Evolutionary conservation across 2,329 filamentous ascomycete genomes (phyloP).

Genomic region (Chaetothyriales sp.): DNA sequence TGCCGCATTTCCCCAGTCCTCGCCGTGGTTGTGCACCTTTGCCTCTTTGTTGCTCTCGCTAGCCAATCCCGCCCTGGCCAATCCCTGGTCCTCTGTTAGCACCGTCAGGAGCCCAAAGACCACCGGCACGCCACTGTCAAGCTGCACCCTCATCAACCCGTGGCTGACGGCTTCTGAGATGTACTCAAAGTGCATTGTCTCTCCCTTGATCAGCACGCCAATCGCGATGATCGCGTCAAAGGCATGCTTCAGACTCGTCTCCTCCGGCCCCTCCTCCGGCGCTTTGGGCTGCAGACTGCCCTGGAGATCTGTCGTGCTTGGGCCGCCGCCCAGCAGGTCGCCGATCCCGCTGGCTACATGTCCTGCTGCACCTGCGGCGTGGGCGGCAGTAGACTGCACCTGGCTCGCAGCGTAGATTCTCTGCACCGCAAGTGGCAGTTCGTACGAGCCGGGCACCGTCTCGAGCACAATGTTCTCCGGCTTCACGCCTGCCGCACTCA

Average conservation of each 20-base stretch:
- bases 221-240: conserved; percentile 95
- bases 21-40: conserved; percentile 75
- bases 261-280: conserved; percentile 26
- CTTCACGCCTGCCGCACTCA: conserved; percentile 66
- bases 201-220: conserved; percentile 93
- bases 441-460: conserved; percentile 86
- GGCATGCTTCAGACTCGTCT: conserved; percentile 18
- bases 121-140: conserved; percentile 78
- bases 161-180: conserved; percentile 84
- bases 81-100: conserved; percentile 73
- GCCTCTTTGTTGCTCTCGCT: conserved; percentile 28
- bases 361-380: conserved; percentile 15
- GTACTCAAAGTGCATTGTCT: conserved; percentile 99
- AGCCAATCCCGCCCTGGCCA: conserved; percentile 66
- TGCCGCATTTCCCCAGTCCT: conserved; percentile 89
- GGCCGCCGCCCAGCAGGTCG: conserved; percentile 58
- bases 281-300: conserved; percentile 19
- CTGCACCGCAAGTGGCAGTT: conserved; percentile 82
- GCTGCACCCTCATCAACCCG: conserved; percentile 84
- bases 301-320: conserved; percentile 51
- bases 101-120: conserved; percentile 88
- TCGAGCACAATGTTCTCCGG: conserved; percentile 80
- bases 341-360: conserved; percentile 53
- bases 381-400: conserved; percentile 52
- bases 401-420: conserved; percentile 78